Conservation (phyloP, 2,329 filamentous ascomycete genomes). For the Apiospora saccharicola region DNA sequence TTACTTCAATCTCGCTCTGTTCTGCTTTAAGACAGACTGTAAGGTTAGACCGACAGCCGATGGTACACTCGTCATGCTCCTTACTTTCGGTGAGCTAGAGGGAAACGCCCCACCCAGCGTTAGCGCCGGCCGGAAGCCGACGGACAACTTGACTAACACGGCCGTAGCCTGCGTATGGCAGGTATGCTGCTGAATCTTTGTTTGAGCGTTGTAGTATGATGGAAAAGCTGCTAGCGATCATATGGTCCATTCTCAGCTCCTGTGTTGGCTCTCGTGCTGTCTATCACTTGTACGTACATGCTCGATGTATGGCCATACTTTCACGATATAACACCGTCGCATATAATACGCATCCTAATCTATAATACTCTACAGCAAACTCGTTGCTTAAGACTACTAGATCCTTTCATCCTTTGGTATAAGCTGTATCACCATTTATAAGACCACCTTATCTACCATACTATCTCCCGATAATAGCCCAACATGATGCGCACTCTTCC, state of each 20-base stretch:
- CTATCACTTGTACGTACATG: not conserved
- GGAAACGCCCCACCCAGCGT: not conserved
- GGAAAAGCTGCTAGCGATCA: not conserved
- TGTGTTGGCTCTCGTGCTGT: not conserved
- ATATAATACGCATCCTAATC: too few relatives aligned
- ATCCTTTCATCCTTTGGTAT: too few relatives aligned
- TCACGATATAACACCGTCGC: too few relatives aligned
- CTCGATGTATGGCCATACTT: not conserved
- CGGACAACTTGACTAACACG: not conserved
- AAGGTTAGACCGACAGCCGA: too few relatives aligned
- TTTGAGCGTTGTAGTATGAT: not conserved
- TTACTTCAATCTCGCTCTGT: too few relatives aligned
- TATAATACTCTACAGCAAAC: too few relatives aligned
- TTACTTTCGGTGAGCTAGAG: not conserved
- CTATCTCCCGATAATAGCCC: not conserved
- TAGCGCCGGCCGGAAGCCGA: not conserved
- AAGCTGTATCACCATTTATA: not conserved
- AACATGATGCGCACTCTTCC: not conserved
- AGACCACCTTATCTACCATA: not conserved
- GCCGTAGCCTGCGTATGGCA: not conserved
- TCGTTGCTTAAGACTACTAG: too few relatives aligned
- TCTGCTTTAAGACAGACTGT: not conserved
- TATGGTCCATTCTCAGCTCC: not conserved
- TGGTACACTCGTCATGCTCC: not conserved
- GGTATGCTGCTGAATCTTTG: not conserved